A percentile compares a stretch with the other conserved stretches of the same genome.
Conservation (phyloP, 805 yeast species). For the Helenozyma baotianmanensis region DNA sequence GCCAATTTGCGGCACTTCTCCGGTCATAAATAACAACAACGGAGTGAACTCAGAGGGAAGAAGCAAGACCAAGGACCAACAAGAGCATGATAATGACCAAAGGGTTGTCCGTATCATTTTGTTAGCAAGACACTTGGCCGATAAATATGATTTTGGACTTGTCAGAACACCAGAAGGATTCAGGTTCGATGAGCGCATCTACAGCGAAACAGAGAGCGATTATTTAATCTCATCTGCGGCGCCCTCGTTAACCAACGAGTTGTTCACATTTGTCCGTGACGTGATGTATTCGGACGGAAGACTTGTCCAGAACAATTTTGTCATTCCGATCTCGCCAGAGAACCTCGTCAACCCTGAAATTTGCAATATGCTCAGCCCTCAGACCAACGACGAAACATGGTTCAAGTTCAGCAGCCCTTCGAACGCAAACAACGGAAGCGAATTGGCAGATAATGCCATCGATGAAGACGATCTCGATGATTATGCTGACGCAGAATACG, state of each 20-base stretch:
- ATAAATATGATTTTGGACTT: slow-evolving; percentile 51
- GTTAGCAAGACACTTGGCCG: slow-evolving; percentile 49
- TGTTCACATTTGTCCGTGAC: slow-evolving; percentile 26
- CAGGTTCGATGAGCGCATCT: slow-evolving; percentile 32
- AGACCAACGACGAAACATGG: slow-evolving; percentile 26
- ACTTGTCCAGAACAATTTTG: slow-evolving; percentile 37
- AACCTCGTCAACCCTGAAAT: slow-evolving; percentile 20
- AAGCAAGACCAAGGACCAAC: slow-evolving; percentile 17
- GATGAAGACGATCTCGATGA: slow-evolving; percentile 23
- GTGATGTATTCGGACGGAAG: slow-evolving; percentile 38
- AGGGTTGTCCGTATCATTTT: slow-evolving; percentile 49
- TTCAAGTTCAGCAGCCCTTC: slow-evolving; percentile 13
- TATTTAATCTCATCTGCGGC: slow-evolving; percentile 16
- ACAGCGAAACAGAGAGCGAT: slow-evolving; percentile 22
- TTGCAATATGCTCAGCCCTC: slow-evolving; percentile 9
- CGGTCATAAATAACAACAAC: slow-evolving; percentile 19
- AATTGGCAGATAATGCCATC: slow-evolving; percentile 18
- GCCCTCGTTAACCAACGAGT: slow-evolving; percentile 15
- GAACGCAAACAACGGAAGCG: slow-evolving; percentile 15
- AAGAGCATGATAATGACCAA: slow-evolving; percentile 43
- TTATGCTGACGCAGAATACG: slow-evolving; percentile 27
- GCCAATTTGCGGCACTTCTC: slow-evolving; percentile 57
- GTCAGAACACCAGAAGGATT: slow-evolving; percentile 44
- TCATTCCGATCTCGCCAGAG: slow-evolving; percentile 30
- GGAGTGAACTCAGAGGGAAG: too few species aligned